phyloP scores from a whole-genome alignment of 2,329 filamentous ascomycete species.

The Paracamarosporium sp. region DNA sequence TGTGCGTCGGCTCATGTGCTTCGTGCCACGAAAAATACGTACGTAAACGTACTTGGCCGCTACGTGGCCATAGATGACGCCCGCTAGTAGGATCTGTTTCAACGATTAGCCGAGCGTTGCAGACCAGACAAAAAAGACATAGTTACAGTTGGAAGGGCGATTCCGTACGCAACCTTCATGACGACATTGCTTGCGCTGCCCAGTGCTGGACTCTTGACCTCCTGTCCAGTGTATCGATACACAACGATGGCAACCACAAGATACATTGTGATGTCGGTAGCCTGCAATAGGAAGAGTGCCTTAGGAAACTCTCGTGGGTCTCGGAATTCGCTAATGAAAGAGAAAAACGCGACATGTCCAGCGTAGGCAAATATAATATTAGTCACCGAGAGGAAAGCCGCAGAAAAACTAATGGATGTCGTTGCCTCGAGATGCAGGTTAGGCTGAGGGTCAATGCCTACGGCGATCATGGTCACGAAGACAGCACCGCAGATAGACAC shows the following conservation, averaged over 20 bases:
- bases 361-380: conserved; percentile 76
- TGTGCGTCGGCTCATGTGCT: conserved; percentile 36
- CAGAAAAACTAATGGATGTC: conserved; percentile 18
- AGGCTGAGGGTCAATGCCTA: conserved; percentile 57
- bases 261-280: conserved; percentile 66
- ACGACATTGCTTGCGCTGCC: conserved; percentile 63
- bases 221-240: conserved; percentile 68
- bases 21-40: conserved; percentile 66
- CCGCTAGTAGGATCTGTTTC: conserved; percentile 66
- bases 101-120: background rate
- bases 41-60: conserved; percentile 70
- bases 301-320: conserved; percentile 66
- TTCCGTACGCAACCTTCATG: conserved; percentile 70
- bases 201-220: conserved; percentile 69
- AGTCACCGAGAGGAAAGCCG: conserved; percentile 29
- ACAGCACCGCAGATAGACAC: conserved; percentile 68
- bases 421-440: conserved; percentile 24
- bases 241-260: conserved; percentile 71
- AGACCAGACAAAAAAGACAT: background rate
- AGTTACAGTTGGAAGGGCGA: conserved; percentile 66
- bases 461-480: conserved; percentile 69
- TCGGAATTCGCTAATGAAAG: conserved; percentile 69
- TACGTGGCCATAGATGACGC: conserved; percentile 73
- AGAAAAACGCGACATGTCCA: conserved; percentile 71
- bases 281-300: conserved; percentile 66